These are phyloP conservation scores for Alternaria solani DNA, from an alignment of 2,329 filamentous ascomycete species.

Conservation along the genomic window DNA sequence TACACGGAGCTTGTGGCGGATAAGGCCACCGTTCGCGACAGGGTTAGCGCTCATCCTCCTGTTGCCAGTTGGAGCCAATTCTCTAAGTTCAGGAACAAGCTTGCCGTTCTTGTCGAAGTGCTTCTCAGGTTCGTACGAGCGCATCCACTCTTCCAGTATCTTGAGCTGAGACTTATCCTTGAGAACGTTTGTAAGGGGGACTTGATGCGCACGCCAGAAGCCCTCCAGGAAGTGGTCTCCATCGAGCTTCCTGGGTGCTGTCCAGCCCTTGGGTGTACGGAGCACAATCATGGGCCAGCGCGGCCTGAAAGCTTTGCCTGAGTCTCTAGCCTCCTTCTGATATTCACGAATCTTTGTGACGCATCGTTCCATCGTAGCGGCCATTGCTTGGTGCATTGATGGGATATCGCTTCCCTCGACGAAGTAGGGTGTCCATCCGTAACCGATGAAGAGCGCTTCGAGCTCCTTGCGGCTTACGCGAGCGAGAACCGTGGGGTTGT, in stretches of 20 bases:
- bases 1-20: constrained; percentile 72
- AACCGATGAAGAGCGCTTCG: constrained; percentile 72
- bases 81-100: constrained; percentile 68
- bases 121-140: constrained; percentile 75
- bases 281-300: constrained; percentile 83
- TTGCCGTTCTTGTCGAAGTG: constrained; percentile 71
- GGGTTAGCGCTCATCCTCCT: constrained; percentile 81
- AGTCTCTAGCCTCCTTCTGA: constrained; percentile 76
- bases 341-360: constrained; percentile 72
- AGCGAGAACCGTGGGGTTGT: constrained; percentile 67
- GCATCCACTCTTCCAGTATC: constrained; percentile 79
- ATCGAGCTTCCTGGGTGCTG: constrained; percentile 71
- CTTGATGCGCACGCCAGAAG: constrained; percentile 82
- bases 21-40: constrained; percentile 73
- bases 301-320: constrained; percentile 73
- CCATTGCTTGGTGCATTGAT: constrained; percentile 84
- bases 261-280: constrained; percentile 82
- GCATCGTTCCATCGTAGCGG: constrained; percentile 75
- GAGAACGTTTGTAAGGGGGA: constrained; percentile 75
- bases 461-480: constrained; percentile 79
- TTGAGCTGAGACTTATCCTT: constrained; percentile 72
- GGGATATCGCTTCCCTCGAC: constrained; percentile 78
- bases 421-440: constrained; percentile 82
- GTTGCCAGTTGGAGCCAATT: constrained; percentile 70
- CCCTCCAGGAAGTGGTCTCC: constrained; percentile 75